Base-by-base conservation (phyloP, 257 asterid species). In the Linderniella brevidens region DNA sequence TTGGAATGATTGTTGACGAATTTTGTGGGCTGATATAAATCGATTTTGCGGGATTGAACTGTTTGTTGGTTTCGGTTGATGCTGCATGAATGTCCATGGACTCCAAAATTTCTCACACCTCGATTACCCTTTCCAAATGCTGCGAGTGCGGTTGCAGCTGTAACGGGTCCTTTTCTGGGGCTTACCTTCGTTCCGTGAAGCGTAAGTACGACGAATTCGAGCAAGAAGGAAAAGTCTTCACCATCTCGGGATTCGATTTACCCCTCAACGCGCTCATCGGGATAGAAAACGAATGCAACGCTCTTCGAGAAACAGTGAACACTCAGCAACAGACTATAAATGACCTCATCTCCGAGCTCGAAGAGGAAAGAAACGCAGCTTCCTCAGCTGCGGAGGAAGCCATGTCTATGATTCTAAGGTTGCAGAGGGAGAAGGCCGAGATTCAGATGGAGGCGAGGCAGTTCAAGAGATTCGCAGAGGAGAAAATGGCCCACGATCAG, bases 401-500 rank as follows among this genome's bases (percentile, higher is more conserved):
- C 1, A 46, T 46, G 51, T 46, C 51, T 11, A 46, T 46, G 51
- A 46, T 46, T 46, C 51, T 46, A 35, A 46, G 51, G 36, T 11
- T 46, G 1, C 51, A 46, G 36, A 46, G 36, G 1, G 51, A 46
- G 10, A 46, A 46, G 36, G 32, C 51, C 1, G 51, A 46, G 35
- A 18, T 46, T 17, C 51, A 15, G 32, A 46, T 46, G 51, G 51
- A 46, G 18, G 29, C 51, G 25, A 46, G 51, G 14, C 51, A 46
- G 51, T 46, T 46, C 17, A 46, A 46, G 35, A 17, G 35, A 9
- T 46, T 46, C 13, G 51, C 51, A 4, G 51, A 46, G 36, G 51
- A 46, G 51, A 46, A 46, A 46, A 46, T 46, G 51, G 19, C 51
- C 19, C 51, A 46, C 14, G 25, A 46, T 46, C 51, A 46, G 51